Percentiles rank a stretch among this genome's conserved stretches.
Evolutionary conservation across 1,284 basidiomycete species (phyloP).

Genomic region (Caloboletus firmus): DNA sequence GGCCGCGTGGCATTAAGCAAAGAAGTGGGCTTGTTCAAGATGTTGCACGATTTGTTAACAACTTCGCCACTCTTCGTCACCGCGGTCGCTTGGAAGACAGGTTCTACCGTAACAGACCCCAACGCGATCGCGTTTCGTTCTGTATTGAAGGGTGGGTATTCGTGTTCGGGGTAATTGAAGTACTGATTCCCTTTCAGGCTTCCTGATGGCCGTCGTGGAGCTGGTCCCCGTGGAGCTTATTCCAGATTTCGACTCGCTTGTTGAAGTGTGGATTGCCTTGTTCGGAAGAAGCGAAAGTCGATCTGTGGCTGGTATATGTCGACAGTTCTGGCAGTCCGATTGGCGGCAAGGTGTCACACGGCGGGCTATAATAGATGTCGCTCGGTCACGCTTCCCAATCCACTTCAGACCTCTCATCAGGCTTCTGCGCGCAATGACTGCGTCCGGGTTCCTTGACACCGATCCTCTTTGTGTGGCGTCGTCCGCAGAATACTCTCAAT

Average conservation of each 20-base stretch:
- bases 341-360: slow-evolving; percentile 61
- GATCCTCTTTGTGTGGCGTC: slow-evolving; percentile 59
- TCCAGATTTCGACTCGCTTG: slow-evolving; percentile 67
- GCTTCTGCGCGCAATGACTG: slow-evolving; percentile 76
- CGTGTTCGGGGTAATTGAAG: background rate
- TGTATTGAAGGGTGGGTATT: slow-evolving; percentile 70
- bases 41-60: slow-evolving; percentile 58
- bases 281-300: slow-evolving; percentile 76
- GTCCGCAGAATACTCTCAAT: slow-evolving; percentile 45
- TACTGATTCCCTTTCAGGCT: slow-evolving; percentile 43
- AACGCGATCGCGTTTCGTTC: slow-evolving; percentile 83
- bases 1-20: slow-evolving; percentile 52
- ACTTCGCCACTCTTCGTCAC: slow-evolving; percentile 74
- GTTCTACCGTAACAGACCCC: slow-evolving; percentile 70
- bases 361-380: slow-evolving; percentile 76
- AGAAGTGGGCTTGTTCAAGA: slow-evolving; percentile 56
- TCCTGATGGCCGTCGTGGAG: slow-evolving; percentile 71
- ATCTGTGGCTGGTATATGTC: slow-evolving; percentile 68
- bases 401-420: slow-evolving; percentile 69
- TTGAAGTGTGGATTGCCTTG: slow-evolving; percentile 77
- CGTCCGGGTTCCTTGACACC: slow-evolving; percentile 65
- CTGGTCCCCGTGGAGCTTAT: slow-evolving; percentile 72
- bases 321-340: slow-evolving; percentile 77
- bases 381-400: slow-evolving; percentile 78
- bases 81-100: slow-evolving; percentile 61